These are phyloP conservation scores for Xylaria intraflava DNA, from an alignment of 495 filamentous ascomycete genomes.

Conservation along the genomic window DNA sequence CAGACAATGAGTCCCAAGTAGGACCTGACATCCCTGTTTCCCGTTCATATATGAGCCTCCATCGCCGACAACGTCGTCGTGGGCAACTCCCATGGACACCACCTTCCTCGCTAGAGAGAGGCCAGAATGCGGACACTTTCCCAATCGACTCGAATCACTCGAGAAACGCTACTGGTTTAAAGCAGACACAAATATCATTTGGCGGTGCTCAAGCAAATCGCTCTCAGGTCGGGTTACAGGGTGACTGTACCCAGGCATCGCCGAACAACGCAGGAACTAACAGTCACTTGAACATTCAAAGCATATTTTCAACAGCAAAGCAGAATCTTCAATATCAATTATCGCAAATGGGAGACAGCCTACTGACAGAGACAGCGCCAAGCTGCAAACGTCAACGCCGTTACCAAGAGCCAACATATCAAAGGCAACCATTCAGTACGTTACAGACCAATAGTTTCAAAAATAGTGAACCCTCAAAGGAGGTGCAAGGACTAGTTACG, in stretches of 20 bases:
- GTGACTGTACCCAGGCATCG: neutral
- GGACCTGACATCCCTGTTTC: neutral
- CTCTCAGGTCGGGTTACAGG: neutral
- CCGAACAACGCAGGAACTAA: neutral
- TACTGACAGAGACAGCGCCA: neutral
- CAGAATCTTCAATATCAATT: constrained; percentile 5
- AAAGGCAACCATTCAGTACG: neutral
- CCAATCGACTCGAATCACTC: neutral
- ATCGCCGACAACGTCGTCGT: constrained; percentile 8
- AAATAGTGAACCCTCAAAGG: neutral
- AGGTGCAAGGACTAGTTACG: constrained; percentile 19
- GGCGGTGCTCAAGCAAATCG: neutral
- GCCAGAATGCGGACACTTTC: neutral
- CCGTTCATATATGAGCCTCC: neutral
- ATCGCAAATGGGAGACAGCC: constrained; percentile 24
- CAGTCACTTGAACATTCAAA: neutral
- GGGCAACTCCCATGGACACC: constrained; percentile 18
- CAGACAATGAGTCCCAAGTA: neutral
- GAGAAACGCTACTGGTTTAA: constrained; percentile 5
- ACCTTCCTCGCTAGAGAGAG: constrained; percentile 16
- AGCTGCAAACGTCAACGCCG: neutral
- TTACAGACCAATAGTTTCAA: neutral
- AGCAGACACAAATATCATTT: constrained; percentile 22
- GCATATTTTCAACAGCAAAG: constrained; percentile 3
- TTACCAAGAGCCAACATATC: neutral